These are phyloP conservation scores for Mycena floridula DNA, from an alignment of 768 basidiomycete genomes.

Conservation along the genomic window DNA sequence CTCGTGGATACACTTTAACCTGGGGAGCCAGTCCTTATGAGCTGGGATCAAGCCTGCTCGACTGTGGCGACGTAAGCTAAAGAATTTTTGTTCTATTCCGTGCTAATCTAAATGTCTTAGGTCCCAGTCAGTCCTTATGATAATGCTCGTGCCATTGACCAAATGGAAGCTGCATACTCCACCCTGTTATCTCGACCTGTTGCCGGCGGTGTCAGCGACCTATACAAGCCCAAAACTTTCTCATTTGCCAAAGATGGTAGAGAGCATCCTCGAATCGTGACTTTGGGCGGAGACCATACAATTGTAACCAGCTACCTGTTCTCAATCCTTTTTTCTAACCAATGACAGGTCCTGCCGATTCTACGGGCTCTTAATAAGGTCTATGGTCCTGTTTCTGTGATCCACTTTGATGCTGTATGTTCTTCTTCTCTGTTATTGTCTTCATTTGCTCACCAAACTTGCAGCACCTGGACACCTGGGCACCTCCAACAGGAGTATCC, in stretches of 20 bases:
- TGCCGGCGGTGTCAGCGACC: constrained; percentile 14
- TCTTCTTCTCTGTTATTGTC: too few relatives aligned
- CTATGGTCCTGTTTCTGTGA: constrained; percentile 60
- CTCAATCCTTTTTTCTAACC: constrained; percentile 36
- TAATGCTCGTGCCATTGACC: constrained; percentile 55
- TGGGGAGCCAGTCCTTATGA: constrained; percentile 50
- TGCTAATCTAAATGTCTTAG: constrained; percentile 5
- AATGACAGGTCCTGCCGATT: constrained; percentile 48
- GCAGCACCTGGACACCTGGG: constrained; percentile 59
- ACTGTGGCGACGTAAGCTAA: constrained; percentile 59
- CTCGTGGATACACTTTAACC: constrained; percentile 43
- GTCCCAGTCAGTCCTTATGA: constrained; percentile 43
- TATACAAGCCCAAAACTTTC: constrained; percentile 17
- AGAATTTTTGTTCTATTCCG: neutral
- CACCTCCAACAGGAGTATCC: constrained; percentile 26
- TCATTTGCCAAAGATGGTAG: constrained; percentile 44
- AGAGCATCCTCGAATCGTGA: constrained; percentile 58
- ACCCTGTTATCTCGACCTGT: constrained; percentile 49
- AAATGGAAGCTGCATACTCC: constrained; percentile 62
- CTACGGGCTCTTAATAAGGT: constrained; percentile 58
- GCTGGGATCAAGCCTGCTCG: constrained; percentile 40
- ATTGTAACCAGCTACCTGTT: constrained; percentile 52
- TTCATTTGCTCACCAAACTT: constrained; percentile 45
- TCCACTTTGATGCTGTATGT: constrained; percentile 44
- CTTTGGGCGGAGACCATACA: constrained; percentile 69